These are phyloP conservation scores for Alliaria petiolata DNA, from an alignment of 345 rosid species.

Conservation along the genomic window DNA sequence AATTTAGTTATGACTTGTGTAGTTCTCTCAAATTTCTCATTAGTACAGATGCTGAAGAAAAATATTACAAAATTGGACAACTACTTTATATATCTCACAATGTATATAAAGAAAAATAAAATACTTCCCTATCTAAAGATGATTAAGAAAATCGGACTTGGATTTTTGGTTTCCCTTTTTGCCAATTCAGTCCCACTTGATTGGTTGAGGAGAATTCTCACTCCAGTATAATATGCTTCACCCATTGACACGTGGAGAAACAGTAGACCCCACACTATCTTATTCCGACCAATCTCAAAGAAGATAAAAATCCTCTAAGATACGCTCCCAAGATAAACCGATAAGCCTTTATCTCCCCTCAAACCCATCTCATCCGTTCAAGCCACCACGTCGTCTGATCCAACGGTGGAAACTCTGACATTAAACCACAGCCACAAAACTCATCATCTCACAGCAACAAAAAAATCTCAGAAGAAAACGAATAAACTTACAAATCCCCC, in stretches of 20 bases:
- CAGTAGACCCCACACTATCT: constrained; percentile 46
- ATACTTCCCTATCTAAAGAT: not conserved
- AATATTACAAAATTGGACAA: no score
- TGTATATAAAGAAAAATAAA: not conserved
- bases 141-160: not conserved
- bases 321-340: constrained; percentile 44
- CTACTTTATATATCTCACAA: no score
- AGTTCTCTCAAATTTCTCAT: not conserved
- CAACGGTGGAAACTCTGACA: constrained; percentile 8
- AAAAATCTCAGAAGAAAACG: constrained; percentile 16
- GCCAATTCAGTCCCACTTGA: not conserved
- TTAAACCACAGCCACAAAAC: constrained; percentile 60
- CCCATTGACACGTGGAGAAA: constrained; percentile 24
- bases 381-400: constrained; percentile 15
- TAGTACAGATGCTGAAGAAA: not conserved
- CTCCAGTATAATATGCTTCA: not conserved
- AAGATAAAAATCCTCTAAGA: constrained; percentile 48
- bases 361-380: constrained; percentile 4
- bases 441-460: constrained; percentile 3
- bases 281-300: constrained; percentile 42
- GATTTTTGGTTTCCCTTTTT: not conserved
- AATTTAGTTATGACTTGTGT: not conserved
- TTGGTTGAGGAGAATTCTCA: constrained; percentile 13
- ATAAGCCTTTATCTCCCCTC: constrained; percentile 39
- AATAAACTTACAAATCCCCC: constrained; percentile 24